These are phyloP conservation scores for Colletotrichum sp. DNA, from an alignment of 2,329 filamentous ascomycete genomes.

Conservation along the genomic window DNA sequence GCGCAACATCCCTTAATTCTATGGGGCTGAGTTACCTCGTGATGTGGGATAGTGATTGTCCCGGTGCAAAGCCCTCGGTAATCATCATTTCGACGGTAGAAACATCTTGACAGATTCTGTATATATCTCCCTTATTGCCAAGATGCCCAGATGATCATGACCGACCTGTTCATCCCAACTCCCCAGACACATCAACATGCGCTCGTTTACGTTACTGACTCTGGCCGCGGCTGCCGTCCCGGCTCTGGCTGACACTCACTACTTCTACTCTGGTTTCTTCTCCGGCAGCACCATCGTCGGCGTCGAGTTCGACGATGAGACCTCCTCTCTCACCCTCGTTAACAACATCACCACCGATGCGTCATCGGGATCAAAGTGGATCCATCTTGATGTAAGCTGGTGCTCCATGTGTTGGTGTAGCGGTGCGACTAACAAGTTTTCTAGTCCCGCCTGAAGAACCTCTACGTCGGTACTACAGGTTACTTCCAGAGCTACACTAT, in stretches of 20 bases:
- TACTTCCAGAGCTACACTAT: slow-evolving; percentile 11
- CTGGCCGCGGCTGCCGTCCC: neutral
- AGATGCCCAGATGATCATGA: neutral
- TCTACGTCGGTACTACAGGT: slow-evolving; percentile 5
- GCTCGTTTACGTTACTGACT: neutral
- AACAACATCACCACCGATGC: slow-evolving; percentile 25
- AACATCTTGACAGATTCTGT: neutral
- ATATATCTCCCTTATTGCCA: neutral
- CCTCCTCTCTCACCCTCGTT: slow-evolving; percentile 24
- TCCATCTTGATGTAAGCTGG: slow-evolving; percentile 22
- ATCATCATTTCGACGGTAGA: neutral
- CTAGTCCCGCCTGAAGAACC: slow-evolving; percentile 8
- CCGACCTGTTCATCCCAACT: neutral
- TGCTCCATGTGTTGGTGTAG: no score
- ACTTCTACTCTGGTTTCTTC: slow-evolving; percentile 12
- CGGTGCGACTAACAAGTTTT: fast-evolving
- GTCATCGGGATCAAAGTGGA: slow-evolving; percentile 22
- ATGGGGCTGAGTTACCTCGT: neutral
- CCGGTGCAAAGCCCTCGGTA: neutral
- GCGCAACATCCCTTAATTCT: neutral
- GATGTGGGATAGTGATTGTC: neutral
- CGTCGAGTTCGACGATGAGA: slow-evolving; percentile 28
- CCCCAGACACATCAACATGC: neutral
- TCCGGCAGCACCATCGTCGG: neutral
- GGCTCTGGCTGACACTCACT: neutral